Base-by-base conservation (phyloP, 495 filamentous ascomycete species). In the Hapsidospora chrysogenum region DNA sequence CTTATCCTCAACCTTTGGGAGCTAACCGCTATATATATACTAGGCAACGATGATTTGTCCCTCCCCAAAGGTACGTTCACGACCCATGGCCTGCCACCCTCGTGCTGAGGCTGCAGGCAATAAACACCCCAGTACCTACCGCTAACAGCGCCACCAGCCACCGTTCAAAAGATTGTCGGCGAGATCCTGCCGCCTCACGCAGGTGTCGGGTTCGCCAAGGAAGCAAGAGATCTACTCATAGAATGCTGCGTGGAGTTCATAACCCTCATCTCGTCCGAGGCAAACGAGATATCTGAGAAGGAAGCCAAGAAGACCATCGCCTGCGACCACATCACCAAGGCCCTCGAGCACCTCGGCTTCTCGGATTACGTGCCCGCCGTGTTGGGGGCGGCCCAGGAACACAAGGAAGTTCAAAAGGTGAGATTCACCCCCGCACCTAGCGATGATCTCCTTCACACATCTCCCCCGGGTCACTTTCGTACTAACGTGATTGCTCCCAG, bases 181-280 rank as follows among this genome's bases (percentile, higher is more conserved):
- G 89, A 97, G 53, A 95, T 97, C 48, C 69, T 97, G 2, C 72
- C 80, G 5, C 52, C 75, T 1, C 72, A 75, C 20, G 72, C 69
- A 2, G 61, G 61, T 9, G 45, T 67, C 17, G 59, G 62, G n/a
- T 96, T 95, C 51, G 80, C 83, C 17, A 92, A 87, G 58, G 89
- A 97, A 45, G 84, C 89, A 2, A 75, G 92, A 33, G 89, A 97
- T 47, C 64, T 95, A 3, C 70, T 97, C 29, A 96, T 96, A 58
- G 89, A 96, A 57, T 96, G 87, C 64, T 97, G 92, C 52, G 89
- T 96, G 42, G 89, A 97, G 51, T 97, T 96, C 62, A 95, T 97
- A 54, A 95, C 92, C 8, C 69, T 97, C 37, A 81, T 97, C 37
- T 94, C 86, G 17, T 89, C 82, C 23, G 85, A 97, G 60, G 92